Base-by-base conservation (phyloP, 768 basidiomycete genomes). In the Pleurotus citrinopileatus region DNA sequence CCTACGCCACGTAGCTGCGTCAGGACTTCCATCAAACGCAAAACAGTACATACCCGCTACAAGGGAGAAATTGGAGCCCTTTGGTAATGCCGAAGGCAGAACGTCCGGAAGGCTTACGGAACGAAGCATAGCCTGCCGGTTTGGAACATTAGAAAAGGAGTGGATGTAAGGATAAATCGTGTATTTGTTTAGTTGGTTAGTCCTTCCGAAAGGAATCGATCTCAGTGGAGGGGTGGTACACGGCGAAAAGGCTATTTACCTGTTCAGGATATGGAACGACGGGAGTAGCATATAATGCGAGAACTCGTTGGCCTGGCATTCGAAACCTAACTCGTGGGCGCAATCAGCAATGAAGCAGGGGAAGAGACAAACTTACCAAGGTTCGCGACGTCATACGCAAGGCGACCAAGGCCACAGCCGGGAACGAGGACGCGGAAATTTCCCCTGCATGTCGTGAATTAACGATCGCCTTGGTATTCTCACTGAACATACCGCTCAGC, bases 231-330 rank as follows among this genome's bases (percentile, higher is more conserved):
- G 13, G 27, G 27, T 23, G 5, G 17, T 40, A n/a, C 42, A n/a
- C 15, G 42, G 10, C 32, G 45, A 34, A 43, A 29, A 20, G 13
- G 15, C 48, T 44, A 42, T 79, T 8, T 61, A 93, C 94, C 80
- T 80, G 65, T 98, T 98, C 45, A 98, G 73, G 17, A 97, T 84
- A 65, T 89, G 90, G 64, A 86, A 87, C 3, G 95, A 97, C 2
- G 89, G 77, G 3, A 98, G 82, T 10, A 98, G 79, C 94, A 95
- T 96, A 68, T 92, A 93, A 59, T 95, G 89, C 27, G 91, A 94
- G 66, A 97, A 97, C 68, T 98, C 95, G 65, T 97, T 97, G 19
- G 90, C 94, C 68, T 96, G 94, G 59, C 89, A 93, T 1, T 88
- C 71, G 60, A 94, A 98, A 3, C 94, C 94, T 94, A 57, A 40